Evolutionary conservation across 257 asterid genomes (phyloP), one percentile per base, ranked within the genome.

Genomic region (Linderniella brevidens): DNA sequence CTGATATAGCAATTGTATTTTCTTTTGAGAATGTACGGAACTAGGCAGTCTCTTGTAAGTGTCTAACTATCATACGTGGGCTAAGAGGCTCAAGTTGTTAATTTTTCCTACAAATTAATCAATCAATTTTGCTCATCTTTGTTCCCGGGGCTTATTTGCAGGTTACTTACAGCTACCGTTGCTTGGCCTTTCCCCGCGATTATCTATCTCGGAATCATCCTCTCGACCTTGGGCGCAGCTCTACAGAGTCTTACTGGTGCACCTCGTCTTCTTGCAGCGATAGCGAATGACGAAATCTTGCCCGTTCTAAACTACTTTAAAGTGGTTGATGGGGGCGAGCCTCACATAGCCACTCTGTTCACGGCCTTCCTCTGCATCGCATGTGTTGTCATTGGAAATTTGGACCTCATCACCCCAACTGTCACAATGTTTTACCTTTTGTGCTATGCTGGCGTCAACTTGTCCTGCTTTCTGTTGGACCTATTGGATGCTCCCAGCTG

Each of bases 401-500:
- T 88, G 41, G 98, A 88, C 58, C 96, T 84, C 57, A 77, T 88
- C 61, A 80, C 94, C 43, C 94, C 98, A 11, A 88, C 98, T 29
- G 66, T 82, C 58, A 88, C 98, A 48, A 88, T 88, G 98, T 88
- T 88, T 71, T 84, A 74, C 79, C 94, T 88, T 55, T 76, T 88
- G 46, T 88, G 98, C 69, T 88, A 88, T 56, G 96, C 76, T 37
- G 98, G 98, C 0, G 95, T 83, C 71, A 87, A 87, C 64, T 69
- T 87, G 64, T 83, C 95, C 52, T 83, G 93, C 78, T 80, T 83
- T 61, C 97, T 83, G 59, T 69, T 87, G 77, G 97, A 87, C 74
- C 90, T 87, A 54, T 68, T 87, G 55, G 97, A 87, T 78, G 95
- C 97, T 63, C 97, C 95, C 67, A 80, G 97, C 76, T 87, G 97